Percentiles rank a stretch among this genome's conserved stretches.
Evolutionary conservation across 1,284 basidiomycete genomes (phyloP).

Genomic region (Heterobasidion annosum): DNA sequence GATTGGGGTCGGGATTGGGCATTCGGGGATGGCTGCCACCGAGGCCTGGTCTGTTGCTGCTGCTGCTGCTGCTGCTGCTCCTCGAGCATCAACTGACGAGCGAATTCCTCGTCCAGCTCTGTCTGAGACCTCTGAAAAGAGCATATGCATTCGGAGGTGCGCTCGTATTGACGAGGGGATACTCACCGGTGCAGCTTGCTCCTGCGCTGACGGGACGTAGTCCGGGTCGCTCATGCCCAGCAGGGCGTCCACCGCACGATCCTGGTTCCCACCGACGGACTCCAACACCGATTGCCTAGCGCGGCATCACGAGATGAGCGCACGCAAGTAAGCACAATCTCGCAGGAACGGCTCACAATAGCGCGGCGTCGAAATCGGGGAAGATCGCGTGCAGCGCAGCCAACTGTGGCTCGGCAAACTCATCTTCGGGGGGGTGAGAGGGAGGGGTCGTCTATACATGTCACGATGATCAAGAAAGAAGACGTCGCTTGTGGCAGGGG

Average conservation of each 20-base stretch:
- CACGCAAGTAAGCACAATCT: background rate
- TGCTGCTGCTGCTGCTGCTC: conserved; percentile 43
- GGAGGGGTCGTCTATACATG: background rate
- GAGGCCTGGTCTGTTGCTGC: conserved; percentile 14
- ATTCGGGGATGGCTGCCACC: conserved; percentile 1
- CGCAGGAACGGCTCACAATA: conserved; percentile 35
- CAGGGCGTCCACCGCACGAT: conserved; percentile 61
- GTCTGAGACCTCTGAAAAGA: conserved; percentile 37
- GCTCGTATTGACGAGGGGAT: background rate
- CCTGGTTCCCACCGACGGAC: conserved; percentile 55
- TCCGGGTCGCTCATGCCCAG: conserved; percentile 78
- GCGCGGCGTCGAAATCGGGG: conserved; percentile 64
- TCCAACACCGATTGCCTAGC: conserved; percentile 56
- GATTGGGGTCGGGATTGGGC: background rate
- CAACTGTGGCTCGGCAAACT: conserved; percentile 35
- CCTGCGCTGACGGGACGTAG: conserved; percentile 32
- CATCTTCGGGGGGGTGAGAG: conserved; percentile 9
- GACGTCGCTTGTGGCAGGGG: no score
- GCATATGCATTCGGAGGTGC: no score
- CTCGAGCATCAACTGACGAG: conserved; percentile 57
- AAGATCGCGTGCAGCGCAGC: conserved; percentile 61
- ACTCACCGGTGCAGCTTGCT: conserved; percentile 16
- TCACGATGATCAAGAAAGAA: no score
- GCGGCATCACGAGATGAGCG: background rate
- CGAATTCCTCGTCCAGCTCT: conserved; percentile 69